phyloP scores from a whole-genome alignment of 352 stramenopile genomes.

The Thraustochytrium striatum region DNA sequence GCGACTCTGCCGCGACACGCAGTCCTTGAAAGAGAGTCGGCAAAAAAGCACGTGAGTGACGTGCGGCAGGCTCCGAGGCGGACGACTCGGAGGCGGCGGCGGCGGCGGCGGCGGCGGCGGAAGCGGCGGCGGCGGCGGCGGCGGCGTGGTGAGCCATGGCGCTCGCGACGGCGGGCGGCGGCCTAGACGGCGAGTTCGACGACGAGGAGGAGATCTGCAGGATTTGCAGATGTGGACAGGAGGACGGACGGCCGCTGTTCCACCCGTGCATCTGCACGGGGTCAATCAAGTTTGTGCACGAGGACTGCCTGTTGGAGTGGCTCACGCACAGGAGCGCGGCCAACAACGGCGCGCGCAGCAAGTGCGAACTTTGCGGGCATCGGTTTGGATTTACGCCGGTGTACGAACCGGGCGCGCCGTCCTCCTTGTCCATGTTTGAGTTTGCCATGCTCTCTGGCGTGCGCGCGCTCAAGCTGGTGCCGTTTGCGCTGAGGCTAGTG shows the following conservation, averaged over 20 bases:
- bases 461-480: not conserved
- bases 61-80: too few species aligned
- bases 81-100: too few species aligned
- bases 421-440: not conserved
- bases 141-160: too few species aligned
- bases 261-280: constrained; percentile 74
- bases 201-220: constrained; percentile 45
- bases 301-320: constrained; percentile 85
- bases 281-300: constrained; percentile 82
- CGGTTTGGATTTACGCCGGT: constrained; percentile 82
- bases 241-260: constrained; percentile 36
- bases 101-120: too few species aligned
- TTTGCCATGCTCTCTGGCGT: constrained; percentile 1
- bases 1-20: too few species aligned
- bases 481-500: constrained; percentile 7
- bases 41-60: too few species aligned
- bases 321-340: constrained; percentile 70
- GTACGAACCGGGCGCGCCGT: constrained; percentile 58
- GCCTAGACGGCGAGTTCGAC: not conserved
- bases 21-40: too few species aligned
- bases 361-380: constrained; percentile 82
- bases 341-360: constrained; percentile 64
- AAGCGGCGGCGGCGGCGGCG: too few species aligned
- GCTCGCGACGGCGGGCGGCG: too few species aligned
- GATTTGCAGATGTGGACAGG: constrained; percentile 45